Evolutionary conservation across 768 basidiomycete species (phyloP), one percentile per base, ranked within the genome.

Genomic region (Termitomyces heimii): DNA sequence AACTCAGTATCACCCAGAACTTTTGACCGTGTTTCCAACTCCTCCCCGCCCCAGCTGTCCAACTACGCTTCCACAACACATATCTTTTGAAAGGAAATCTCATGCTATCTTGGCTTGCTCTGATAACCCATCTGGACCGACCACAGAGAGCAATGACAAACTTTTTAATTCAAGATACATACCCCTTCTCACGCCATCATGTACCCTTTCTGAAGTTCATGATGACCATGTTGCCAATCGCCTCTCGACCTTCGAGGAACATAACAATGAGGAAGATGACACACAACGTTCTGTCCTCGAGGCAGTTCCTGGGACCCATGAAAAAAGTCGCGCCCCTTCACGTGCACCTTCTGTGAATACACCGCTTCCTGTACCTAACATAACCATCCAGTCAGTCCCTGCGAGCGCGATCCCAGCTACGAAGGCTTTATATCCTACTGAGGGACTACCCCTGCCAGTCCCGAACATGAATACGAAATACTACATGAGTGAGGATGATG

Each of bases 31-130:
- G 22, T 40, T 56, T 40, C 60, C 62, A 43, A 56, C 65, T n/a
- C 62, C 63, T 44, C 60, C 68, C 7, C 49, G 61, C 60, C 40
- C 60, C 51, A 51, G 68, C 65, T 67, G 61, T 45, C 75, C 75
- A 18, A 63, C 72, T 31, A 69, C 75, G 2, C 75, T 75, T 14
- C 75, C 75, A 16, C 76, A 73, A 16, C 76, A 73, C 54, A 70
- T 72, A 62, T 77, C 75, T 58, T 67, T 75, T 7, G 68, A 74
- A 40, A 71, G 67, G 9, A 66, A 64, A 22, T 68, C 70, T 1
- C 68, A 67, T 13, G 64, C 67, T 28, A 66, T 65, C 13, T 67
- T 73, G 39, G 70, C 75, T 8, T 64, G 67, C 54, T 67, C 69
- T n/a, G 62, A 66, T 14, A 68, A 70, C 40, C 58, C 70, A 34